Evolutionary conservation across 2,329 filamentous ascomycete species (phyloP).

Genomic region (Penicillium sp.): DNA sequence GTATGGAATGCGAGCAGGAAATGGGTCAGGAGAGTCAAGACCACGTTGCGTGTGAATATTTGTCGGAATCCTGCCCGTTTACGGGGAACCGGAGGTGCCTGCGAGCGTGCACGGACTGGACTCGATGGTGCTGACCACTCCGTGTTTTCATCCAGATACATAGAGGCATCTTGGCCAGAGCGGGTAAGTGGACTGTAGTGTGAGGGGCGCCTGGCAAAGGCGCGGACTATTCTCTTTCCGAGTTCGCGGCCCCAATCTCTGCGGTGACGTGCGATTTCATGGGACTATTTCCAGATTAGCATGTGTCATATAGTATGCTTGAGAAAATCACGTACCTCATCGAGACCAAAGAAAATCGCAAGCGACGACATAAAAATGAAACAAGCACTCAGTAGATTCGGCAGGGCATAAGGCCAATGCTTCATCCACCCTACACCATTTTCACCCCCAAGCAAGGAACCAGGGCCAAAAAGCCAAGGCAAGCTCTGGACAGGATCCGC

Average conservation of each 20-base stretch:
- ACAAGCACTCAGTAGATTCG: conserved; percentile 65
- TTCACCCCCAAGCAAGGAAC: conserved; percentile 57
- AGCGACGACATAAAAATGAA: conserved; percentile 59
- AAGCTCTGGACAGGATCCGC: conserved; percentile 66
- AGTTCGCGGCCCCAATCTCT: conserved; percentile 44
- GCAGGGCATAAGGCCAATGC: conserved; percentile 67
- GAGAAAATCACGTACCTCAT: conserved; percentile 54
- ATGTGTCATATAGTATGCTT: background rate
- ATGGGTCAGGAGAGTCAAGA: conserved; percentile 61
- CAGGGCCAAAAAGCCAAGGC: conserved; percentile 63
- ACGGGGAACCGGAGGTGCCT: conserved; percentile 39
- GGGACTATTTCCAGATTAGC: conserved; percentile 26
- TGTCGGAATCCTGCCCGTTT: conserved; percentile 48
- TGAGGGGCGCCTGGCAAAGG: conserved; percentile 26
- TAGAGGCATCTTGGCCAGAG: conserved; percentile 28
- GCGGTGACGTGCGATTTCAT: conserved; percentile 39
- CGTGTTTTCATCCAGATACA: conserved; percentile 33
- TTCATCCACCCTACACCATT: conserved; percentile 64
- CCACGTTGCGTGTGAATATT: conserved; percentile 56
- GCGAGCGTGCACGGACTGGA: conserved; percentile 23
- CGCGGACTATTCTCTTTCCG: conserved; percentile 35
- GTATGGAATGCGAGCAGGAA: conserved; percentile 73
- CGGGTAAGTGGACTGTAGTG: conserved; percentile 39
- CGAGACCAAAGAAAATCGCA: conserved; percentile 63
- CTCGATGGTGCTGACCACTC: conserved; percentile 28